These are phyloP conservation scores for Coniferiporia sulphurascens DNA, from an alignment of 1,284 basidiomycete genomes.

Conservation along the genomic window DNA sequence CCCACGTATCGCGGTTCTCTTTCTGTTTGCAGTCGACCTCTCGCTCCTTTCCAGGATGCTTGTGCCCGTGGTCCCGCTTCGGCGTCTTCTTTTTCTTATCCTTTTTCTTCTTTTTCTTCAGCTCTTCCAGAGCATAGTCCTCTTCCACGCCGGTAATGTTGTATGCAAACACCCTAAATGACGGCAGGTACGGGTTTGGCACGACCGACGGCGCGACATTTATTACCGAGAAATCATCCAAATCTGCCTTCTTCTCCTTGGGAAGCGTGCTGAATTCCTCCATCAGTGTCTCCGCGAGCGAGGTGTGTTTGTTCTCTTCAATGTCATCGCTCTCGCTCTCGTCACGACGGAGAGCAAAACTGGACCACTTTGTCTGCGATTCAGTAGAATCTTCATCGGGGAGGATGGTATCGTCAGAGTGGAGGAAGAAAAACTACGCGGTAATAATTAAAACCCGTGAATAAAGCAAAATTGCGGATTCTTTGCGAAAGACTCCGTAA, in stretches of 20 bases:
- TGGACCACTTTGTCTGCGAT: background rate
- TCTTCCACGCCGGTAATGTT: conserved; percentile 49
- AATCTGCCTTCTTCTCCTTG: conserved; percentile 46
- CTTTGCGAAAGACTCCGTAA: conserved; percentile 6
- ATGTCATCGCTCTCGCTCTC: conserved; percentile 18
- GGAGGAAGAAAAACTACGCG: conserved; percentile 16
- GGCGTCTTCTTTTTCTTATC: conserved; percentile 20
- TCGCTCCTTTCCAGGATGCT: conserved; percentile 39
- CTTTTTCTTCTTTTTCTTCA: conserved; percentile 26
- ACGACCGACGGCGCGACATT: conserved; percentile 80
- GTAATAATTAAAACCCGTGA: background rate
- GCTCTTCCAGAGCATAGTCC: conserved; percentile 22
- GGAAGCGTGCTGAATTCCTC: conserved; percentile 56
- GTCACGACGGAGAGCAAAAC: no score
- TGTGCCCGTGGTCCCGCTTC: conserved; percentile 44
- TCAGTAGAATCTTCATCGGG: conserved; percentile 13
- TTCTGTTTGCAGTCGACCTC: conserved; percentile 44
- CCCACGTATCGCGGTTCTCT: conserved; percentile 51
- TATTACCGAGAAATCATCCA: conserved; percentile 69
- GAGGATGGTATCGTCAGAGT: conserved; percentile 13
- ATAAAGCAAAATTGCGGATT: background rate
- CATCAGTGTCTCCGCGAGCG: conserved; percentile 46
- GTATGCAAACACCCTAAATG: conserved; percentile 79
- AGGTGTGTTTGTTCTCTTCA: conserved; percentile 3
- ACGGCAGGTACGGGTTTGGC: conserved; percentile 83